A percentile compares a stretch with the other conserved stretches of the same genome.
These are phyloP conservation scores for Epichloe amarillans DNA, from an alignment of 2,329 filamentous ascomycete genomes.

Conservation along the genomic window DNA sequence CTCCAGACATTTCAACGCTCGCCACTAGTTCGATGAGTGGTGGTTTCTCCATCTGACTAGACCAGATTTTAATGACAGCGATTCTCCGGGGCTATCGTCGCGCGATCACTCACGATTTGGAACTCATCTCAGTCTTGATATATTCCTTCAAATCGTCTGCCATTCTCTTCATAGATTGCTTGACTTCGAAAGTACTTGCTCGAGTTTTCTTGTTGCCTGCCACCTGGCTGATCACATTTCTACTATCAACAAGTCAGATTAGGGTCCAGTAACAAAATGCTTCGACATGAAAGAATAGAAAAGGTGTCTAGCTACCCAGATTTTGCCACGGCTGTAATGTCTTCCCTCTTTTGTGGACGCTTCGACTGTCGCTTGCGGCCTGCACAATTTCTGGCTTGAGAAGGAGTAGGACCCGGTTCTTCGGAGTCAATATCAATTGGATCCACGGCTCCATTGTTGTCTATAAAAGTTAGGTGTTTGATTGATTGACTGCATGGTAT, in stretches of 20 bases:
- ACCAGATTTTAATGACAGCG: neutral
- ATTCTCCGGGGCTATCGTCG: neutral
- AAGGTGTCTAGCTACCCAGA: neutral
- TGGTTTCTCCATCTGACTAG: neutral
- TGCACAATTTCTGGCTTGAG: neutral
- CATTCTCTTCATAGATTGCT: neutral
- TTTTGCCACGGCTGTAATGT: neutral
- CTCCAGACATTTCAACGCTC: neutral
- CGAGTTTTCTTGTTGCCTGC: neutral
- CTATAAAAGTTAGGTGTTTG: neutral
- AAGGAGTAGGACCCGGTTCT: neutral
- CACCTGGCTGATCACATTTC: neutral
- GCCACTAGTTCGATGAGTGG: neutral
- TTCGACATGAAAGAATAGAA: neutral
- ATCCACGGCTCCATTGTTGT: neutral
- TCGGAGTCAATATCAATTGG: neutral
- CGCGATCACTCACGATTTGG: neutral
- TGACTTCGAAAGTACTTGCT: conserved; percentile 1
- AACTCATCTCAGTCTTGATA: neutral
- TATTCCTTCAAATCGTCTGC: conserved; percentile 1
- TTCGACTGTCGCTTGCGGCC: neutral
- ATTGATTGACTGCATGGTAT: neutral
- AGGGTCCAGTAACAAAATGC: neutral
- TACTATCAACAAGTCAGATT: neutral
- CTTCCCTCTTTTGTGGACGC: neutral